phyloP scores from a whole-genome alignment of 2,329 filamentous ascomycete genomes.

The Escovopsis weberi region DNA sequence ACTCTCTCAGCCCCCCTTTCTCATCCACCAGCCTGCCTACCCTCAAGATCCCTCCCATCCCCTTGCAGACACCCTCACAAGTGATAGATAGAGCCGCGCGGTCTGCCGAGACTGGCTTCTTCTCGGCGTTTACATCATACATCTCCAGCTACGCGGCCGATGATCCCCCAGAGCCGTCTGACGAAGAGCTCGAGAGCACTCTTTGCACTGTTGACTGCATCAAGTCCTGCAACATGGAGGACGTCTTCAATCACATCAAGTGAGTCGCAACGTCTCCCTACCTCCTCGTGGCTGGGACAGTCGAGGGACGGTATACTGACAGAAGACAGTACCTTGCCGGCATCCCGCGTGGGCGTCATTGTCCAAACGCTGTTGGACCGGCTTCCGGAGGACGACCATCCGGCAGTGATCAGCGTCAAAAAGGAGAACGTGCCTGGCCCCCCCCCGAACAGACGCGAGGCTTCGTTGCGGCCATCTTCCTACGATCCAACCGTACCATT shows the following conservation, averaged over 20 bases:
- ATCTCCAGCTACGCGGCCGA: conserved; percentile 98
- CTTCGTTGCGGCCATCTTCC: conserved; percentile 28
- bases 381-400: conserved; percentile 68
- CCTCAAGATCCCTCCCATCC: conserved; percentile 65
- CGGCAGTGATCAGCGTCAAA: conserved; percentile 77
- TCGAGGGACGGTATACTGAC: background rate
- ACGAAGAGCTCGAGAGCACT: conserved; percentile 93
- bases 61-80: conserved; percentile 79
- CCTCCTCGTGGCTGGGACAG: background rate
- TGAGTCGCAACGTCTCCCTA: conserved; percentile 27
- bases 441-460: conserved; percentile 36
- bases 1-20: conserved; percentile 78
- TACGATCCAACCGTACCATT: conserved; percentile 86
- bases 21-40: conserved; percentile 48
- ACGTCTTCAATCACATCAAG: conserved; percentile 72
- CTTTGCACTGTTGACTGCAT: conserved; percentile 90
- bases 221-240: conserved; percentile 71
- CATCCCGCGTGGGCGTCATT: conserved; percentile 15
- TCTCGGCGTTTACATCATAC: conserved; percentile 90
- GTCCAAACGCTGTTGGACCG: conserved; percentile 64
- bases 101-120: conserved; percentile 65
- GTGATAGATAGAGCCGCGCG: conserved; percentile 79
- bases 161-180: conserved; percentile 91
- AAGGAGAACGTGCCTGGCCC: conserved; percentile 57
- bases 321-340: conserved; percentile 20